Evolutionary conservation across 148 eudicot genomes (phyloP), one percentile per base, ranked within the genome.

Genomic region (Bassia scoparia): DNA sequence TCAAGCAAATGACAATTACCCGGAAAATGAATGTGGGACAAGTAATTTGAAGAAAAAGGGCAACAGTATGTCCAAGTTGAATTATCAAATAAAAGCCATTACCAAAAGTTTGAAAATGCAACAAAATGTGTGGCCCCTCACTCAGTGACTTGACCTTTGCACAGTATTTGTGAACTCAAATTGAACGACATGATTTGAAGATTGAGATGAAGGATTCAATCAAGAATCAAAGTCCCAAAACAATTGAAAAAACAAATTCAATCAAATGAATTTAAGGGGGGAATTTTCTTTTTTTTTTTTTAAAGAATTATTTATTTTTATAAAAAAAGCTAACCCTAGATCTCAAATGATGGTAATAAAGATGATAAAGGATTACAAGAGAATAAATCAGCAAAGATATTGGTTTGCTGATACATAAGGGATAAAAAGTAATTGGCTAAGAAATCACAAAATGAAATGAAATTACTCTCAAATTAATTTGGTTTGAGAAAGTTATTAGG

Each of bases 311-410:
- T 41, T 41, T 5, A 8, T 41, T 4, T 41, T 41, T 41, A 5
- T 21, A 31, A 38, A 18, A 44, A 41, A 61, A 61, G 26, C 43
- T 61, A 81, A 72, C 83, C 83, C 80, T 77, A 81, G 71, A 77
- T 81, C 80, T 54, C 56, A 76, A 72, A 72, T 68, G 65, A 72
- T 52, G 30, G 56, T 61, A 76, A 61, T 48, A 24, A 30, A 31
- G 18, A 26, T 27, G 63, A 10, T n/a, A 75, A n/a, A 16, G 3
- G 10, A 59, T 16, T 21, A 41, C 55, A 44, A 48, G 15, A 43
- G 18, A 48, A 67, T 37, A 74, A 61, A 55, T 48, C 55, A 66
- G 60, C 64, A 56, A 65, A 31, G 53, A 54, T n/a, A n/a, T n/a
- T n/a, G n/a, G n/a, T 43, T 38, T 30, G 17, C 4, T 44, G 27